A percentile compares a stretch with the other conserved stretches of the same genome.
Evolutionary conservation across 352 stramenopile species (phyloP).

Genomic region (Globisporangium acanthophoron): DNA sequence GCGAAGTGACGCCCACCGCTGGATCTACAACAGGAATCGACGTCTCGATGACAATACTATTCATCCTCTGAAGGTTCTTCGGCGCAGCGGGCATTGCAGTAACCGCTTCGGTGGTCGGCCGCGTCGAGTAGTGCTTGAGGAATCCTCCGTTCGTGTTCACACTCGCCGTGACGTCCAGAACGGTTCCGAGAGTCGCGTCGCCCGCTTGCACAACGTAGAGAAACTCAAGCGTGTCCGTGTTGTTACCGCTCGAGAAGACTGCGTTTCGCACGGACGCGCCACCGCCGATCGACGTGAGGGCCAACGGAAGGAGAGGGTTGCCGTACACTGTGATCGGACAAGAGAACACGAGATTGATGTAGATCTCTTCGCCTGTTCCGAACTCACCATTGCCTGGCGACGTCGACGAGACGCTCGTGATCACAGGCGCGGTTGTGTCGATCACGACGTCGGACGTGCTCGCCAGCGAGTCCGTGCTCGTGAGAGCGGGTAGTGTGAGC

Average conservation of each 20-base stretch:
- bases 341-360: constrained; percentile 55
- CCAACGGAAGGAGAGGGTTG: constrained; percentile 38
- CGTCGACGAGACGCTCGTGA: constrained; percentile 43
- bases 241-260: constrained; percentile 55
- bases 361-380: constrained; percentile 56
- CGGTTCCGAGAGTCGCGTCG: constrained; percentile 27
- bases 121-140: constrained; percentile 67
- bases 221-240: constrained; percentile 62
- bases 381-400: constrained; percentile 64
- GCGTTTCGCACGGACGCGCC: constrained; percentile 28
- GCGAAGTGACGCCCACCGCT: constrained; percentile 45
- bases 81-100: constrained; percentile 39
- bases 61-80: constrained; percentile 40
- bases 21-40: constrained; percentile 45
- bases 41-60: constrained; percentile 64
- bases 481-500: constrained; percentile 47
- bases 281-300: constrained; percentile 37
- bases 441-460: constrained; percentile 56
- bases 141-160: constrained; percentile 61
- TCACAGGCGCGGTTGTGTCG: constrained; percentile 59
- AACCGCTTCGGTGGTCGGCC: constrained; percentile 52
- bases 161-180: constrained; percentile 44
- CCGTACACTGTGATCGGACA: constrained; percentile 61
- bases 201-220: constrained; percentile 60
- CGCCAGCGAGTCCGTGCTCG: constrained; percentile 32